phyloP scores from a whole-genome alignment of 1,284 basidiomycete genomes.

The Dichomitus squalens region DNA sequence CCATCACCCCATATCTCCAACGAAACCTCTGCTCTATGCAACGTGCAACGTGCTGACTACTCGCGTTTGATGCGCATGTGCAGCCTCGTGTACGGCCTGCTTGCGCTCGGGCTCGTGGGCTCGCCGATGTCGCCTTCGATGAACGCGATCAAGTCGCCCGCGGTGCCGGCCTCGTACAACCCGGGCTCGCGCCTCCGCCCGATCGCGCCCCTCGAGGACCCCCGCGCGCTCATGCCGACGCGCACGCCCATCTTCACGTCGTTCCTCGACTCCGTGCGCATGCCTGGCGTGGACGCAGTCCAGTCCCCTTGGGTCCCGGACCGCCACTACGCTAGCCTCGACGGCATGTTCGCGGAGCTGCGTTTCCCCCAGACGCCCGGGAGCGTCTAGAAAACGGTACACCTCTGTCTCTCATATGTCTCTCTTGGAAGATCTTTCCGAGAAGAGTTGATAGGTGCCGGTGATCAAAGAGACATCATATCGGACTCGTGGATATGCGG shows the following conservation, averaged over 20 bases:
- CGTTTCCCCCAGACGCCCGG: constrained; percentile 26
- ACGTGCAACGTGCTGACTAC: background rate
- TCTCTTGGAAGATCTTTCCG: background rate
- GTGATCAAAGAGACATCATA: constrained; percentile 15
- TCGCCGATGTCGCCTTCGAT: constrained; percentile 23
- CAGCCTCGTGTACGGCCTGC: constrained; percentile 27
- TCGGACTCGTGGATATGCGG: constrained; percentile 22
- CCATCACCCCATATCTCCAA: background rate
- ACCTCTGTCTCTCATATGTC: background rate
- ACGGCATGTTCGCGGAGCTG: constrained; percentile 24
- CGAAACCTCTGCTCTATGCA: background rate
- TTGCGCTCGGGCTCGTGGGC: constrained; percentile 28
- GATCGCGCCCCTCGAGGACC: constrained; percentile 21
- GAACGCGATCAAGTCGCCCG: constrained; percentile 16
- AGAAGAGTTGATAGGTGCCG: constrained; percentile 10
- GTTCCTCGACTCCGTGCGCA: constrained; percentile 30
- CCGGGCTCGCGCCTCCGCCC: constrained; percentile 18
- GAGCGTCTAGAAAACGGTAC: background rate
- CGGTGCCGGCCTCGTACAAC: constrained; percentile 6
- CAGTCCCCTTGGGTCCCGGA: constrained; percentile 31
- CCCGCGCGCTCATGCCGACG: constrained; percentile 24
- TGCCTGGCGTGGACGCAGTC: constrained; percentile 27
- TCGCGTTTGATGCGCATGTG: background rate
- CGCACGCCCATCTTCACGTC: constrained; percentile 30
- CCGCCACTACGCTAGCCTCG: constrained; percentile 22